Conservation (phyloP, 805 yeast species). For the Cyberlindnera nakhonratchasimensis region DNA sequence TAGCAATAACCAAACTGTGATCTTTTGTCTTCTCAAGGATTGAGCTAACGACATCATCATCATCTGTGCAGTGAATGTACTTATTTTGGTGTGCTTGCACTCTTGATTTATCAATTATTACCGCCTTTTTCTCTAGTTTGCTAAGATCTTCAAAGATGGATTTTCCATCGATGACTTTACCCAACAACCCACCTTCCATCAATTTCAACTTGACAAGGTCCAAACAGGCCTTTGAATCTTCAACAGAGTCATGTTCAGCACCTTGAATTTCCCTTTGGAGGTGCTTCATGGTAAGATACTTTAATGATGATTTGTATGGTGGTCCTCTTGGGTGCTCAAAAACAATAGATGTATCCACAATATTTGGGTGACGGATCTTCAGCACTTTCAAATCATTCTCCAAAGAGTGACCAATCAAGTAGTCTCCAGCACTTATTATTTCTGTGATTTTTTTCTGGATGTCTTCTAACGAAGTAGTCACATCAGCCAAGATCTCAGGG, state of each 20-base stretch:
- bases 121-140: slow-evolving; percentile 28
- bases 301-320: slow-evolving; percentile 75
- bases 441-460: slow-evolving; percentile 55
- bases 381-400: slow-evolving; percentile 78
- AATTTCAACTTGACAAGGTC: slow-evolving; percentile 71
- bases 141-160: slow-evolving; percentile 40
- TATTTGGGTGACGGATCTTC: slow-evolving; percentile 62
- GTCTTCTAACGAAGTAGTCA: slow-evolving; percentile 62
- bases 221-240: slow-evolving; percentile 79
- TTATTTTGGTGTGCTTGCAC: slow-evolving; percentile 24
- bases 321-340: slow-evolving; percentile 82
- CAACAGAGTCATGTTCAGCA: slow-evolving; percentile 80
- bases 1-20: slow-evolving; percentile 47
- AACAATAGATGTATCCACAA: slow-evolving; percentile 77
- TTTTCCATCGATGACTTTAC: slow-evolving; percentile 44
- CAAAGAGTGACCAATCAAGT: slow-evolving; percentile 84
- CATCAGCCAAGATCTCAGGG: slow-evolving; percentile 55
- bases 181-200: slow-evolving; percentile 62
- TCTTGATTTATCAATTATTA: slow-evolving; percentile 34
- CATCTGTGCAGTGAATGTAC: slow-evolving; percentile 47
- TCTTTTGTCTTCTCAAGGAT: slow-evolving; percentile 25
- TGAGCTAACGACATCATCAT: slow-evolving; percentile 52
- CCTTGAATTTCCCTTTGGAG: slow-evolving; percentile 61
- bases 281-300: slow-evolving; percentile 58
- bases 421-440: slow-evolving; percentile 53